phyloP scores from a whole-genome alignment of 2,329 filamentous ascomycete genomes.

The Colletotrichum sp. region DNA sequence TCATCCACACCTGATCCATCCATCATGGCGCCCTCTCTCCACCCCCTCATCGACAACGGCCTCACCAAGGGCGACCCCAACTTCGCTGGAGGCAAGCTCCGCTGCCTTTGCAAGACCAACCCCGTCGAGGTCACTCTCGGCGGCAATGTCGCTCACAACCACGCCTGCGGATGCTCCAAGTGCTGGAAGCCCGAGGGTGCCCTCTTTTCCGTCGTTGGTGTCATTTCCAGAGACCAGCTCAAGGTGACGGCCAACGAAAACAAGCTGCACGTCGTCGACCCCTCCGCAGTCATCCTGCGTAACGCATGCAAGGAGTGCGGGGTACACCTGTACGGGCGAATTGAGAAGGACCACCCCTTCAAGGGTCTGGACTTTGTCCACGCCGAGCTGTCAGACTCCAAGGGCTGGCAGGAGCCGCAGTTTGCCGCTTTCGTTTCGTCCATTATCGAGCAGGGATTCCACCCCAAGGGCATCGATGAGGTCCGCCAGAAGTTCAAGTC shows the following conservation, averaged over 20 bases:
- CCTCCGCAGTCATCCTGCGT: constrained; percentile 62
- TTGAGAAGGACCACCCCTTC: constrained; percentile 69
- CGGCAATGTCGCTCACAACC: constrained; percentile 70
- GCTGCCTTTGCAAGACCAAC: constrained; percentile 62
- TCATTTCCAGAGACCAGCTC: constrained; percentile 61
- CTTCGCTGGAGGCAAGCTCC: constrained; percentile 65
- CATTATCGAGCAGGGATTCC: constrained; percentile 72
- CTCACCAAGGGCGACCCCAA: constrained; percentile 58
- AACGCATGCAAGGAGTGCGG: constrained; percentile 67
- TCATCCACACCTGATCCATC: background rate
- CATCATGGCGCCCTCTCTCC: constrained; percentile 51
- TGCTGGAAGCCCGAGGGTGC: constrained; percentile 73
- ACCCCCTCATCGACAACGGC: constrained; percentile 69
- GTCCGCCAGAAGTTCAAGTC: constrained; percentile 59
- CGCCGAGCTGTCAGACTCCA: constrained; percentile 61
- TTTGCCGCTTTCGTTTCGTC: constrained; percentile 73
- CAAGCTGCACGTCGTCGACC: constrained; percentile 64
- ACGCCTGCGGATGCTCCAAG: constrained; percentile 74
- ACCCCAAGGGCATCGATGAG: constrained; percentile 57
- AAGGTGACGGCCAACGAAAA: constrained; percentile 60
- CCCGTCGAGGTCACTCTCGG: constrained; percentile 63
- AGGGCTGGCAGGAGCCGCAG: constrained; percentile 75
- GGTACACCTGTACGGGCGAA: constrained; percentile 68
- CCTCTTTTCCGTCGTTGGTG: constrained; percentile 69
- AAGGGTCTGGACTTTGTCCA: constrained; percentile 75